A percentile compares a stretch with the other conserved stretches of the same genome.
Conservation (phyloP, 352 stramenopile genomes). For the Pythium chondricola region DNA sequence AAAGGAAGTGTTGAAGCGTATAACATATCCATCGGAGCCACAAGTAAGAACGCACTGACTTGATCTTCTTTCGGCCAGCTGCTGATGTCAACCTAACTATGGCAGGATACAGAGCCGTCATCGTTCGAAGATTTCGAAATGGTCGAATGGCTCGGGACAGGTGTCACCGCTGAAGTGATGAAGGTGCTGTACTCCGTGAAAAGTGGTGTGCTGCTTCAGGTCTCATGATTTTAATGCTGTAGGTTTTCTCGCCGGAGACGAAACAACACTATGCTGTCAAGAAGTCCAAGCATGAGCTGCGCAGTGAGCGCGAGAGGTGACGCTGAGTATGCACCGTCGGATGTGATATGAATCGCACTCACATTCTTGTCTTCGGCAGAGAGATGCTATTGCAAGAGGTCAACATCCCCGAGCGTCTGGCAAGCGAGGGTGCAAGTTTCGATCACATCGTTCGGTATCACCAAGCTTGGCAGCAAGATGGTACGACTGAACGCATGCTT, state of each 20-base stretch:
- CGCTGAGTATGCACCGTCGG: no score
- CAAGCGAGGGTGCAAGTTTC: constrained; percentile 32
- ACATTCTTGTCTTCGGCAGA: constrained; percentile 19
- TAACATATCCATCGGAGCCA: constrained; percentile 11
- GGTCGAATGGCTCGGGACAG: constrained; percentile 54
- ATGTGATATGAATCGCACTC: not conserved
- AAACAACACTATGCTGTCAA: constrained; percentile 63
- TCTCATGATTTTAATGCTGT: not conserved
- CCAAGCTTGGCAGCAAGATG: constrained; percentile 92
- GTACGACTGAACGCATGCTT: constrained; percentile 17
- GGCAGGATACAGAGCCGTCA: not conserved
- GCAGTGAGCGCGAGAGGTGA: constrained; percentile 54
- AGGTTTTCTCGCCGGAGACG: constrained; percentile 35
- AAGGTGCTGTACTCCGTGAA: constrained; percentile 27
- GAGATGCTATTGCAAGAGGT: constrained; percentile 65
- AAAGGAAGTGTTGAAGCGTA: constrained; percentile 17
- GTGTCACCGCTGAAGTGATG: constrained; percentile 64
- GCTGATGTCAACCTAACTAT: not conserved
- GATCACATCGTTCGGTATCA: constrained; percentile 92
- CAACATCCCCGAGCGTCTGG: constrained; percentile 36
- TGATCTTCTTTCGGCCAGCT: not conserved
- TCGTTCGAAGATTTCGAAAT: constrained; percentile 49
- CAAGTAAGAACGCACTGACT: constrained; percentile 4
- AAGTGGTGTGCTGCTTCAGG: not conserved
- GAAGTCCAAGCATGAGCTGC: constrained; percentile 72